Percentiles rank a stretch among this genome's conserved stretches.
Evolutionary conservation across 208 protist genomes (phyloP).

Genomic region (Trypanosoma theileri): DNA sequence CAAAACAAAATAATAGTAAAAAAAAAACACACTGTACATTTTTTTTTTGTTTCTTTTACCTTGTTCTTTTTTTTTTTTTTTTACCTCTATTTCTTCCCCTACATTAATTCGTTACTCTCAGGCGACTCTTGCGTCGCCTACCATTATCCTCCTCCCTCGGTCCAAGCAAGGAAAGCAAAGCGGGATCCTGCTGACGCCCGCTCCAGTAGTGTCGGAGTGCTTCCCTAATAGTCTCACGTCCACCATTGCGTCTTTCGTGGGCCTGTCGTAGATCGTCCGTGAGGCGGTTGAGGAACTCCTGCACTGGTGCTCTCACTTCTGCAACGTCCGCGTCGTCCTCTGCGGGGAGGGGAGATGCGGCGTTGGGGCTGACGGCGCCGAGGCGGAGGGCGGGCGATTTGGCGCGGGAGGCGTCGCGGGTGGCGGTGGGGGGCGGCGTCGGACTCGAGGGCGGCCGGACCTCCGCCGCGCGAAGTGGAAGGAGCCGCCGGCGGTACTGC

Average conservation of each 20-base stretch:
- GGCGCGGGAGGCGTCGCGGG: neutral
- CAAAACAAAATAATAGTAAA: slow-evolving; percentile 6
- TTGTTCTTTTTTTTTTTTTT: neutral
- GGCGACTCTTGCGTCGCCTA: slow-evolving; percentile 14
- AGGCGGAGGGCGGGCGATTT: neutral
- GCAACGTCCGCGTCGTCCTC: slow-evolving; percentile 19
- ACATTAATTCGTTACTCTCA: neutral
- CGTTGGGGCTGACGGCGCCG: too few relatives aligned
- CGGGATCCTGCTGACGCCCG: neutral
- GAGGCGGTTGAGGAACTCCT: neutral
- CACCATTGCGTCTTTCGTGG: slow-evolving; percentile 9
- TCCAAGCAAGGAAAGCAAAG: slow-evolving; percentile 7
- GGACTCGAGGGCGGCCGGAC: neutral
- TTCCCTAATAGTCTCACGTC: slow-evolving; percentile 5
- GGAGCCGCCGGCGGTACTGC: slow-evolving; percentile 36
- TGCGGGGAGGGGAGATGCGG: neutral
- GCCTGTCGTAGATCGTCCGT: slow-evolving; percentile 4
- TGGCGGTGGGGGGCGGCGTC: neutral
- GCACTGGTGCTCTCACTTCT: slow-evolving; percentile 11
- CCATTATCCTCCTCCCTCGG: slow-evolving; percentile 10
- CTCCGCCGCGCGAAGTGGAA: slow-evolving; percentile 36
- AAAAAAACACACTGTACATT: too few relatives aligned
- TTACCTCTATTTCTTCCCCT: neutral
- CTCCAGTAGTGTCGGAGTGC: slow-evolving; percentile 15
- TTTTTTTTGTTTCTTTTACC: too few relatives aligned